Evolutionary conservation across 164 flowering plant species (phyloP), one percentile per base, ranked within the genome.

Genomic region (Vitis amurensis): DNA sequence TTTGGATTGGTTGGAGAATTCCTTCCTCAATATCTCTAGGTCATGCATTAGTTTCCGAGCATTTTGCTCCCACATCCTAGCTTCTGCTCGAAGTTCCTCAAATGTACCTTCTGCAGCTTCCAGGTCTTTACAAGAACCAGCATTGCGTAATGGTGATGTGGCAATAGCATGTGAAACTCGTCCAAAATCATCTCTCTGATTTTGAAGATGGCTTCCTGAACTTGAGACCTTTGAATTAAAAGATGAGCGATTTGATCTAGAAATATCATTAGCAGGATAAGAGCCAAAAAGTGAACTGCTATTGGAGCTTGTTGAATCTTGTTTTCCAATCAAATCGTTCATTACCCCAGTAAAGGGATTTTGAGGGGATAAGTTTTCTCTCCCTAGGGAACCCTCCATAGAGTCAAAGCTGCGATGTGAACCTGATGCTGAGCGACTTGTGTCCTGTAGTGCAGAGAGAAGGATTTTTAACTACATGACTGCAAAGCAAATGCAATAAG

Each of bases 51-150:
- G 50, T 71, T 86, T 89, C 68, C 80, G 72, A 9, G 94, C 87
- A 79, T 88, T 87, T 75, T 88, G 80, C 68, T 89, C 96, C 96
- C 98, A 90, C 89, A 84, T 85, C 73, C 73, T 83, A 53, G 91
- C 86, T 63, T 87, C 92, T 60, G 85, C 81, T 14, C 81, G 82
- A 48, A 92, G 87, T 71, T 90, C 91, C 70, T 84, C 89, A 31
- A 83, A 81, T 60, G 85, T 80, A 51, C 68, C 78, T 76, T 88
- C 92, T 62, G 89, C 85, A 66, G 84, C 87, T 74, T 85, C 94
- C 15, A 83, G 83, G 29, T 77, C 81, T 23, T 80, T 88, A 8
- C 89, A 84, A 62, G 89, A 80, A 77, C 68, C 76, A 62, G 72
- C 27, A 75, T 77, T 81, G 61, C 61, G 70, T 47, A 76, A 17